Conservation (phyloP, 1,139 yeast species). For the Pichia sp. region DNA sequence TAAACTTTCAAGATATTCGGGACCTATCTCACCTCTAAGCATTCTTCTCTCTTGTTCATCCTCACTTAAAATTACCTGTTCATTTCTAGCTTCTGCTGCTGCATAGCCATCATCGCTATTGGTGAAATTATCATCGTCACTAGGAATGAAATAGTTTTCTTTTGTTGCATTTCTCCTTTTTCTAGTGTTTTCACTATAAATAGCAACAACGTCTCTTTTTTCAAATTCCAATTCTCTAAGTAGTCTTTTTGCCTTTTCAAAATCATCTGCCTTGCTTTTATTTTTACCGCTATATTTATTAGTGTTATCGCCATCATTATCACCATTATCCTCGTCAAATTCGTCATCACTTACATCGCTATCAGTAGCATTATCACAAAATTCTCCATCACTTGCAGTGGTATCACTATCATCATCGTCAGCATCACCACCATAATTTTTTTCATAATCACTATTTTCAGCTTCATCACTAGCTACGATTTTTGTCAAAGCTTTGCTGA, state of each 20-base stretch:
- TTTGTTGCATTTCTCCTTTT: conserved; percentile 15
- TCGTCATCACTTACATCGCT: background rate
- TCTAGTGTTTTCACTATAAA: conserved; percentile 4
- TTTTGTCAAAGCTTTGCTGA: background rate
- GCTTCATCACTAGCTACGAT: background rate
- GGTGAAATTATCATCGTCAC: conserved; percentile 5
- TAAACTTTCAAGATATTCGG: conserved; percentile 8
- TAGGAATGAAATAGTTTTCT: conserved; percentile 14
- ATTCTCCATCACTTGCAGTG: background rate
- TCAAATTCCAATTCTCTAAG: conserved; percentile 15
- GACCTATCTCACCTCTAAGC: conserved; percentile 15
- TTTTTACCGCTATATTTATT: background rate
- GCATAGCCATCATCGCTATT: conserved; percentile 13
- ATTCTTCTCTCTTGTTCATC: conserved; percentile 16
- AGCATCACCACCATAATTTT: background rate
- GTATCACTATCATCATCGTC: background rate
- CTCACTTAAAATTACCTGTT: conserved; percentile 17
- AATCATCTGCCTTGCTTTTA: conserved; percentile 2
- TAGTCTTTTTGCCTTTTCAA: conserved; percentile 6
- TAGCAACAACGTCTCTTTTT: conserved; percentile 9
- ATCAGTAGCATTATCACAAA: background rate
- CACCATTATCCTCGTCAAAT: background rate
- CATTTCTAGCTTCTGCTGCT: conserved; percentile 15
- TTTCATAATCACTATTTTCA: background rate
- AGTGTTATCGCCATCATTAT: background rate